Evolutionary conservation across 1,139 yeast species (phyloP), one percentile per base, ranked within the genome.

Genomic region (Geotrichum aggregatum): DNA sequence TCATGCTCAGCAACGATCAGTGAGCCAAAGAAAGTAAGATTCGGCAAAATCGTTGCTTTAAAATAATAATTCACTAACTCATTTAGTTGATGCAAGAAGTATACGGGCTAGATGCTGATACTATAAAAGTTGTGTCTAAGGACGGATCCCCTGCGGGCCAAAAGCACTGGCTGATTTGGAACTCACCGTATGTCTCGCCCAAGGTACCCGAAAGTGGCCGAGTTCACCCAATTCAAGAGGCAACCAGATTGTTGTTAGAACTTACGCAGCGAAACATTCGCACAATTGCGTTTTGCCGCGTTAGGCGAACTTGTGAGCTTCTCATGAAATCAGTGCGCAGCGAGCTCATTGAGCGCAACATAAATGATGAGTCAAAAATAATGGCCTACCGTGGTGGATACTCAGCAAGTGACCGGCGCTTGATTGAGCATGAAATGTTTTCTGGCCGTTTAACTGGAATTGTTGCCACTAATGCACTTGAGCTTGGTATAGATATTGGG

Each of bases 341-440:
- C 8, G 64, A 77, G 6, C 70, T 84, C 22, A 69, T 72, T 21
- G 73, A 72, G 11, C 42, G 52, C n/a, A 59, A 71, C n/a, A 52
- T 49, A 16, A 57, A 44, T 24, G 55, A 22, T 39, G 44, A 34
- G 47, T 67, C 80, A 5, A 85, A 84, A 54, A 85, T 92, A 1
- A 87, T 88, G 94, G 82, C 95, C 40, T 92, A 92, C 62, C 74
- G 99, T 58, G 98, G 98, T 31, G 99, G 99, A 0, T 92, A 92
- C 63, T 82, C 95, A 4, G 83, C 88, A 3, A 69, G 77, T 1
- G 98, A 92, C 64, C 76, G 99, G 59, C 77, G 98, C 58, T 77
- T 80, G 46, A 92, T 92, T 54, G 99, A 92, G 66, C 76, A 76
- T 47, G 88, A 85, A 62, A 88, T 92, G 96, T 94, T 92, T 66